Evolutionary conservation across 139 green algal species (phyloP).

Genomic region (Chloropicon primus): DNA sequence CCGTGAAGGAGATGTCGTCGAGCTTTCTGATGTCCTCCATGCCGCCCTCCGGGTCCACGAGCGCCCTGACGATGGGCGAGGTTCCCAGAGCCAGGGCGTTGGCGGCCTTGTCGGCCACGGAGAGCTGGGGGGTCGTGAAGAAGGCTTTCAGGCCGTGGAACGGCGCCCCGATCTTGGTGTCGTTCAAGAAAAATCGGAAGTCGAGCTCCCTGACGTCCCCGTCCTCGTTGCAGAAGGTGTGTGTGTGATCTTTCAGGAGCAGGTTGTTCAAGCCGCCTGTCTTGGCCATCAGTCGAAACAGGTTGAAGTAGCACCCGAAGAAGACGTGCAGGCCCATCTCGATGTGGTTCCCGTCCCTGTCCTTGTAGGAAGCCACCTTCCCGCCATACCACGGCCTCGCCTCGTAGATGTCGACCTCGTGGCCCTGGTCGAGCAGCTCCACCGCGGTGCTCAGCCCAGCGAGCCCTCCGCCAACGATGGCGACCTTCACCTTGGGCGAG

Average conservation of each 20-base stretch:
- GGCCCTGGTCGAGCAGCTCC: slow-evolving; percentile 80
- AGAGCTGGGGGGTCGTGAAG: slow-evolving; percentile 87
- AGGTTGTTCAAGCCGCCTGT: slow-evolving; percentile 80
- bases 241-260: slow-evolving; percentile 87
- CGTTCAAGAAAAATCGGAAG: slow-evolving; percentile 73
- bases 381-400: slow-evolving; percentile 72
- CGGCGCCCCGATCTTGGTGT: slow-evolving; percentile 70
- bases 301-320: slow-evolving; percentile 89
- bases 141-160: slow-evolving; percentile 88
- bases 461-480: slow-evolving; percentile 72
- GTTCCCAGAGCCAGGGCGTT: slow-evolving; percentile 80
- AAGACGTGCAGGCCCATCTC: slow-evolving; percentile 96
- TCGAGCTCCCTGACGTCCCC: slow-evolving; percentile 82
- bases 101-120: slow-evolving; percentile 20
- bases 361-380: slow-evolving; percentile 83
- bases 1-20: slow-evolving; percentile 72
- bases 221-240: slow-evolving; percentile 90
- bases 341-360: slow-evolving; percentile 94
- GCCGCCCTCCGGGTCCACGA: slow-evolving; percentile 86
- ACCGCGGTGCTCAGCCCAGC: slow-evolving; percentile 84
- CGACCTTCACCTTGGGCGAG: slow-evolving; percentile 67
- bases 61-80: slow-evolving; percentile 70
- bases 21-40: slow-evolving; percentile 72
- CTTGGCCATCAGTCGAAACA: slow-evolving; percentile 91
- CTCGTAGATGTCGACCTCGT: slow-evolving; percentile 94